Evolutionary conservation across 1,284 basidiomycete genomes (phyloP).

Genomic region (Neolentinus lepideus): DNA sequence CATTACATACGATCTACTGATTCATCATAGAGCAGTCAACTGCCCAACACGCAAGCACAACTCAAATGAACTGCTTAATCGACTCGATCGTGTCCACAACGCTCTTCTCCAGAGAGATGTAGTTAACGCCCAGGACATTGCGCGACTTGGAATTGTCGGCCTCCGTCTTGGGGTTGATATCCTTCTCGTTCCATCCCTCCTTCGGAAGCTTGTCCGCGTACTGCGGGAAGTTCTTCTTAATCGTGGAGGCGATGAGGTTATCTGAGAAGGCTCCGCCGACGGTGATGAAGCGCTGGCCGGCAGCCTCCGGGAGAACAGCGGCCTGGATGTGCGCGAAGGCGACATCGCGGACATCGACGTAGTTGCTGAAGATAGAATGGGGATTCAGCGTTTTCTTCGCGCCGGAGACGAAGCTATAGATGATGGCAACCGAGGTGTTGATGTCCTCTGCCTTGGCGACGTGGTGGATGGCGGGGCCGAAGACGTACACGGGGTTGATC

Average conservation of each 20-base stretch:
- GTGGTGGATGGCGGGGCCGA: not conserved
- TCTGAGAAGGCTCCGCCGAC: constrained; percentile 13
- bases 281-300: constrained; percentile 34
- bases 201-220: not conserved
- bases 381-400: not conserved
- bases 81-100: not conserved
- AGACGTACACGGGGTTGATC: not conserved
- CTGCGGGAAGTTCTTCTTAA: not conserved
- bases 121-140: not conserved
- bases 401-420: not conserved
- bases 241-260: not conserved
- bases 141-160: not conserved
- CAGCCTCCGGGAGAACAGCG: constrained; percentile 24
- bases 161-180: not conserved
- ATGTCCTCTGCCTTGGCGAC: not conserved
- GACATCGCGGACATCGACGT: constrained; percentile 7
- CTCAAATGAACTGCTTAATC: constrained; percentile 26
- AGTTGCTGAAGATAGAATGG: not conserved
- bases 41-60: constrained; percentile 84
- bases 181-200: not conserved
- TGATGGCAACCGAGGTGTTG: not conserved
- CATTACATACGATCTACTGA: too few species aligned
- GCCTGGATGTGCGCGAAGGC: constrained; percentile 4
- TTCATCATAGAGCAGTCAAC: too few species aligned
- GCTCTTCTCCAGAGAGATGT: not conserved